Percentiles rank a stretch among this genome's conserved stretches.
Evolutionary conservation across 2,329 filamentous ascomycete species (phyloP).

Genomic region (Claviceps arundinis): DNA sequence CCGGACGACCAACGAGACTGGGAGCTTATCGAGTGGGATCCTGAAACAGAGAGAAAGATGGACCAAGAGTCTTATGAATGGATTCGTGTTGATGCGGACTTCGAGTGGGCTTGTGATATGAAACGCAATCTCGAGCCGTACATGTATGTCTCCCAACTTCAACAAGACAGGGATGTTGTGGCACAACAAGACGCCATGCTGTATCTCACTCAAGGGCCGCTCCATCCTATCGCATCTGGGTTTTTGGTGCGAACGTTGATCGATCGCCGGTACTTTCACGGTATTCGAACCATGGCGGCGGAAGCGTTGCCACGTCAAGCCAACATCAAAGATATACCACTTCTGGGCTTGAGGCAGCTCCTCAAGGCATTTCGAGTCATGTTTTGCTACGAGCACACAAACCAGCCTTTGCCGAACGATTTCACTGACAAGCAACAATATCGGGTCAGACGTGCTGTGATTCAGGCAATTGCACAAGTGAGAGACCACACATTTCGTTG

Average conservation of each 20-base stretch:
- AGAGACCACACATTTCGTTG: conserved; percentile 62
- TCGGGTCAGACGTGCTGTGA: conserved; percentile 70
- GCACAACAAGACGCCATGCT: conserved; percentile 71
- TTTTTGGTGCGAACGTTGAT: conserved; percentile 82
- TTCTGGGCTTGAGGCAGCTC: conserved; percentile 73
- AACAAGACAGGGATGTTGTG: conserved; percentile 92
- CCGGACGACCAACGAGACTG: conserved; percentile 73
- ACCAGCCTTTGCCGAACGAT: conserved; percentile 78
- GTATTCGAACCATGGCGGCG: conserved; percentile 77
- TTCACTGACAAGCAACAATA: conserved; percentile 82
- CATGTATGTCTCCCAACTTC: conserved; percentile 95
- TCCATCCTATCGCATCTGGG: conserved; percentile 74
- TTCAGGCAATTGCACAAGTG: conserved; percentile 65
- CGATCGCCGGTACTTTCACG: conserved; percentile 86
- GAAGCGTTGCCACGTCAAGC: conserved; percentile 66
- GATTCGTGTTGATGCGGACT: conserved; percentile 96
- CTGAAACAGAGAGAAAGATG: conserved; percentile 82
- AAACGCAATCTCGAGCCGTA: conserved; percentile 74
- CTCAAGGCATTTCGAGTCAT: conserved; percentile 76
- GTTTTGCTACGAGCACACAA: conserved; percentile 68
- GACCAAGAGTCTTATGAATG: conserved; percentile 95
- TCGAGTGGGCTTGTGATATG: conserved; percentile 91
- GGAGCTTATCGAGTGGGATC: conserved; percentile 78
- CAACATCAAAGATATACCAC: conserved; percentile 48
- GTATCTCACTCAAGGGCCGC: conserved; percentile 51